Evolutionary conservation across 2,329 filamentous ascomycete species (phyloP).

Genomic region (Trichoderma atrobrunneum): DNA sequence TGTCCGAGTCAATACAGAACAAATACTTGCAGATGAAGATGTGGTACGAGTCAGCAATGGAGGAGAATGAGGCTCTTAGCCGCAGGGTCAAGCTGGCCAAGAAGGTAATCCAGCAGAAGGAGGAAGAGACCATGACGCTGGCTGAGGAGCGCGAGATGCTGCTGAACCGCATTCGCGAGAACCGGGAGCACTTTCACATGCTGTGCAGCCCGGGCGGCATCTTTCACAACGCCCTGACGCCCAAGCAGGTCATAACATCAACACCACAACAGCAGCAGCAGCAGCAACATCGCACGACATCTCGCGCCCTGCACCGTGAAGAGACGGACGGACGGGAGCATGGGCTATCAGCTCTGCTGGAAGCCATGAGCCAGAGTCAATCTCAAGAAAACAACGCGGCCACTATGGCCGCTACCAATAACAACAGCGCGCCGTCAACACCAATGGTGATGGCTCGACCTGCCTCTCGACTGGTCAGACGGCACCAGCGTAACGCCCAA

Average conservation of each 20-base stretch:
- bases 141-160: constrained; percentile 74
- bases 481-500: constrained; percentile 73
- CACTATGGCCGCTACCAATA: constrained; percentile 29
- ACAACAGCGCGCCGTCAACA: constrained; percentile 71
- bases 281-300: constrained; percentile 44
- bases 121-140: constrained; percentile 68
- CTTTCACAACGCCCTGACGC: constrained; percentile 61
- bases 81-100: constrained; percentile 70
- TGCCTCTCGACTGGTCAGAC: constrained; percentile 49
- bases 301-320: constrained; percentile 43
- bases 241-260: constrained; percentile 46
- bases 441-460: constrained; percentile 51
- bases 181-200: constrained; percentile 79
- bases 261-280: constrained; percentile 42
- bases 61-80: constrained; percentile 62
- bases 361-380: constrained; percentile 68
- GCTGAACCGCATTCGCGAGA: constrained; percentile 81
- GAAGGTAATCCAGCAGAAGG: constrained; percentile 73
- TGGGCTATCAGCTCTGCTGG: constrained; percentile 75
- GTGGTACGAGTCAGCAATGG: constrained; percentile 63
- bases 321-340: constrained; percentile 51
- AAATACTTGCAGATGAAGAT: constrained; percentile 62
- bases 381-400: constrained; percentile 32
- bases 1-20: constrained; percentile 51
- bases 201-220: constrained; percentile 73